phyloP scores from a whole-genome alignment of 179 eudicot genomes.

The Beta macrorhiza region DNA sequence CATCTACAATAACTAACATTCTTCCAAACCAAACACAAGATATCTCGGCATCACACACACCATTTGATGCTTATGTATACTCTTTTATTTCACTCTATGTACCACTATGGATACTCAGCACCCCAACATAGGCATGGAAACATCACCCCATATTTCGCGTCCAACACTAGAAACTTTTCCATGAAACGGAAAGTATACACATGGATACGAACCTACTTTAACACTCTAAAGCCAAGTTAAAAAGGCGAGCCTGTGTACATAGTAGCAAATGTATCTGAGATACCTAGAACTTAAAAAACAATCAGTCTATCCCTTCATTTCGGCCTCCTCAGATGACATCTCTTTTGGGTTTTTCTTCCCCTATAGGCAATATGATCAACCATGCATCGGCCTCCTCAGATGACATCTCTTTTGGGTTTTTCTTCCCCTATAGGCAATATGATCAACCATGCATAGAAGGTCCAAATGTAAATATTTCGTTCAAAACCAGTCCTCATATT shows the following conservation, averaged over 20 bases:
- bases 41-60: neutral
- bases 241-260: neutral
- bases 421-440: neutral
- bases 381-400: neutral
- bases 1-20: neutral
- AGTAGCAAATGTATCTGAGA: neutral
- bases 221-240: neutral
- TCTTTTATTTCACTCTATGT: neutral
- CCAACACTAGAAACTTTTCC: neutral
- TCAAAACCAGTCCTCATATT: too few relatives aligned
- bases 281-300: neutral
- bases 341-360: neutral
- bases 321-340: neutral
- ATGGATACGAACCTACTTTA: neutral
- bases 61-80: neutral
- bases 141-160: neutral
- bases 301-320: neutral
- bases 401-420: neutral
- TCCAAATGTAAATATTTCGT: too few relatives aligned
- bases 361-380: neutral
- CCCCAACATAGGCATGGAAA: neutral
- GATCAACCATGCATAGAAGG: neutral
- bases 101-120: neutral
- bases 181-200: neutral
- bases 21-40: neutral